Percentiles rank a stretch among this genome's conserved stretches.
phyloP scores from a whole-genome alignment of 2,329 filamentous ascomycete species.

The Aspergillus hiratsukae region DNA sequence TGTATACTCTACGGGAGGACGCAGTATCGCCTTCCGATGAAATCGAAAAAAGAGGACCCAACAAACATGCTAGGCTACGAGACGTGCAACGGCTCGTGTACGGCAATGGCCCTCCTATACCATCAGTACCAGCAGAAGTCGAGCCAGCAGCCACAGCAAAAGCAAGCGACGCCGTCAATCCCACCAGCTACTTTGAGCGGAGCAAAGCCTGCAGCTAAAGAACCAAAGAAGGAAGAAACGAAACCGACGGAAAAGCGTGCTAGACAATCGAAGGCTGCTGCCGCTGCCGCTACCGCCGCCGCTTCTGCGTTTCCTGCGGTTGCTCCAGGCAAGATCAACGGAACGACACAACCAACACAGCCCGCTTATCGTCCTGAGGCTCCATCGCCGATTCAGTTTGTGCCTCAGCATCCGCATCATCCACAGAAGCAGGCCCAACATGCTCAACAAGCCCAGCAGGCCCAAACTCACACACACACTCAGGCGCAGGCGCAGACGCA shows the following conservation, averaged over 20 bases:
- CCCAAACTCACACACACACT: neutral
- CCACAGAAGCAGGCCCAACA: neutral
- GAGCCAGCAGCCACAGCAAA: conserved; percentile 6
- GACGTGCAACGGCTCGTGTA: conserved; percentile 44
- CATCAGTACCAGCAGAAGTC: conserved; percentile 16
- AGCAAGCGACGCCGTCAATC: conserved; percentile 1
- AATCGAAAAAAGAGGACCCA: conserved; percentile 42
- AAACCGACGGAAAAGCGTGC: neutral
- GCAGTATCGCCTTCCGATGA: conserved; percentile 42
- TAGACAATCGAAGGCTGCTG: neutral
- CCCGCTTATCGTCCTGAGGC: neutral
- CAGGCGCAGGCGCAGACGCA: neutral
- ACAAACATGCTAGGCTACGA: conserved; percentile 47
- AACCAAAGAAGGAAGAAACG: conserved; percentile 3
- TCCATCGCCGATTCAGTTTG: neutral
- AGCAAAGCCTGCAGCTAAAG: neutral
- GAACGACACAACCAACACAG: neutral
- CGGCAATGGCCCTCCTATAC: conserved; percentile 43
- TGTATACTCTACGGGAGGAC: conserved; percentile 48
- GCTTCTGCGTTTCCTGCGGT: neutral
- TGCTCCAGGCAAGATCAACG: neutral
- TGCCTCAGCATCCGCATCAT: neutral
- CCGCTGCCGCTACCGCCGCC: too few species aligned
- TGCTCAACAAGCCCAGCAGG: neutral
- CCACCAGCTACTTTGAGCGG: neutral